Conservation (phyloP, 2,329 filamentous ascomycete genomes). For the Pleoardoris graminearum region DNA sequence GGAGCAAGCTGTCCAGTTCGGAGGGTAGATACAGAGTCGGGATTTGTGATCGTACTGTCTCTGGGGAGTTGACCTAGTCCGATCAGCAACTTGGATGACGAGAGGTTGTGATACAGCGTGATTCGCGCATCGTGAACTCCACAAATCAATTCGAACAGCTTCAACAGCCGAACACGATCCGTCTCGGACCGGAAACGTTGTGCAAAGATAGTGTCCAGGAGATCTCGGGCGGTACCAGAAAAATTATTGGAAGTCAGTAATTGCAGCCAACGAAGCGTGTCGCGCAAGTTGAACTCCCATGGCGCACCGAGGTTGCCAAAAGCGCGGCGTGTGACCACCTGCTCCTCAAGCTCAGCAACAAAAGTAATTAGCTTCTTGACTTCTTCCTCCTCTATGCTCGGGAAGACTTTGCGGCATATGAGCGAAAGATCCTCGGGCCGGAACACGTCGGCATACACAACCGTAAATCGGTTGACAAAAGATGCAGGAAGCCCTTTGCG, state of each 20-base stretch:
- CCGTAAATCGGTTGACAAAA: constrained; percentile 97
- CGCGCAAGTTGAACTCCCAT: constrained; percentile 95
- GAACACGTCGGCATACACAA: constrained; percentile 94
- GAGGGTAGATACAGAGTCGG: constrained; percentile 25
- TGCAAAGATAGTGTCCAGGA: constrained; percentile 79
- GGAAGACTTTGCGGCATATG: constrained; percentile 80
- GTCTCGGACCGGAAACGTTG: constrained; percentile 78
- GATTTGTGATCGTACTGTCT: constrained; percentile 48
- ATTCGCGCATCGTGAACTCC: constrained; percentile 44
- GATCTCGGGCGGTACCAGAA: constrained; percentile 67
- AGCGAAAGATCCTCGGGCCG: constrained; percentile 75
- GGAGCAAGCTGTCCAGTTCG: constrained; percentile 63
- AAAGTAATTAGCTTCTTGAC: constrained; percentile 74
- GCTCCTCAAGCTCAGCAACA: constrained; percentile 75
- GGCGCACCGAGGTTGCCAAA: constrained; percentile 69
- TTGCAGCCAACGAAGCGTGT: constrained; percentile 85
- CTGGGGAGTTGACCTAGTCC: constrained; percentile 74
- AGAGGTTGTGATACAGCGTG: constrained; percentile 70
- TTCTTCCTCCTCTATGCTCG: constrained; percentile 61
- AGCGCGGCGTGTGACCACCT: constrained; percentile 61
- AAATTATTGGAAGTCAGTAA: constrained; percentile 64
- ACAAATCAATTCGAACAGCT: constrained; percentile 70
- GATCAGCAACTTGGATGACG: constrained; percentile 69
- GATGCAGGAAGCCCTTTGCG: constrained; percentile 92
- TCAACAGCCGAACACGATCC: constrained; percentile 68